Evolutionary conservation across 345 rosid species (phyloP), one percentile per base, ranked within the genome.

Genomic region (Salix exigua): DNA sequence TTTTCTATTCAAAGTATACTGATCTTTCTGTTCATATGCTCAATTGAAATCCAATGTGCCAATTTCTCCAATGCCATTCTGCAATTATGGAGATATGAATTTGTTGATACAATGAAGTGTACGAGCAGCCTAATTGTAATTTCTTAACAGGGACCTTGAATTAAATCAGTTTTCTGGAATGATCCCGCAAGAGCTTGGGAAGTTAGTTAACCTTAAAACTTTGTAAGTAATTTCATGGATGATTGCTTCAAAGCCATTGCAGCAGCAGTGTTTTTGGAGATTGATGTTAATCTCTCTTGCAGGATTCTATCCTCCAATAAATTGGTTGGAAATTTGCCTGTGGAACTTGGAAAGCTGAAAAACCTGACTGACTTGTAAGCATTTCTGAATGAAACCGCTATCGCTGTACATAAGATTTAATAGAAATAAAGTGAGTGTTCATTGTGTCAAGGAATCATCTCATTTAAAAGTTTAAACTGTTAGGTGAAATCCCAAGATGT

Each of bases 301-400:
- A 90, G 94, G 84, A 51, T 84, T 40, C 87, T 90, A 51, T 87
- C 91, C 6, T 87, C 92, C 80, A 90, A 90, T 78, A 82, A 79
- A 40, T 79, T 90, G 77, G 80, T 81, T 2, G 94, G 94, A 66
- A 63, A 21, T 72, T 82, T 88, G 73, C 94, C 94, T 37, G 4
- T 33, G 28, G 72, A 82, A 66, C 74, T 90, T 7, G 72, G 83
- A 75, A 66, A 38, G 75, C 82, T 90, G 67, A 75, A 12, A 72
- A 88, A 90, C 60, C 68, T 90, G 66, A 77, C 82, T 73, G 87
- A 88, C 75, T 77, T 90, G 94, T 88, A 85, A 76, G 86, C 60
- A 63, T 79, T 62, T 78, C 2, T 4, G 3, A 17, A 10, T 35
- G 40, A 51, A 44, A 44, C 4, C 25, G 18, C 62, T 4, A 19